Conservation (phyloP, 495 filamentous ascomycete genomes). For the Amphirosellinia nigrospora region DNA sequence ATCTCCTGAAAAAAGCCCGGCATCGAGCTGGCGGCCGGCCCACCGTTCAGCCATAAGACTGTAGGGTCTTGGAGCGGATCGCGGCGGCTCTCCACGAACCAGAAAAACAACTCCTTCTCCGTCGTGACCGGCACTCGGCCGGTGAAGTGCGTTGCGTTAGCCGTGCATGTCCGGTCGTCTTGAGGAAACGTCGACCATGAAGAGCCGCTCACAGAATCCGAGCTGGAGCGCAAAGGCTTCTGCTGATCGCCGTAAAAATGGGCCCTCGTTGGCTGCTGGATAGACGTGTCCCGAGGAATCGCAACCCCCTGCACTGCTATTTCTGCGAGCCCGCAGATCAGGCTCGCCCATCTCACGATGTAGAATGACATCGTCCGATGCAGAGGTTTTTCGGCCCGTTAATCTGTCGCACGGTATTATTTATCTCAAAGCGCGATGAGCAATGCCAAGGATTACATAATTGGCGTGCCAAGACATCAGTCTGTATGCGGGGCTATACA, state of each 20-base stretch:
- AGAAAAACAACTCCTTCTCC: neutral
- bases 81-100: neutral
- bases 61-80: neutral
- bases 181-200: neutral
- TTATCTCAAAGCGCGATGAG: neutral
- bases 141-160: constrained; percentile 14
- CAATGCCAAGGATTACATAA: neutral
- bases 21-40: constrained; percentile 34
- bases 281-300: neutral
- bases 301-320: neutral
- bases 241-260: neutral
- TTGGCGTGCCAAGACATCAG: no score
- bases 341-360: neutral
- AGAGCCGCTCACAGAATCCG: neutral
- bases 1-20: constrained; percentile 33
- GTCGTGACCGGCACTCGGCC: neutral
- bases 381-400: no score
- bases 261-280: neutral
- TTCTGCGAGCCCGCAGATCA: neutral
- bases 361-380: neutral
- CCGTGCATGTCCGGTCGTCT: neutral
- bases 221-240: neutral
- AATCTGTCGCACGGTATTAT: no score
- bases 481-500: no score
- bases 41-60: constrained; percentile 25